Base-by-base conservation (phyloP, 768 basidiomycete genomes). In the Phlebiopsis flavidoalba region DNA sequence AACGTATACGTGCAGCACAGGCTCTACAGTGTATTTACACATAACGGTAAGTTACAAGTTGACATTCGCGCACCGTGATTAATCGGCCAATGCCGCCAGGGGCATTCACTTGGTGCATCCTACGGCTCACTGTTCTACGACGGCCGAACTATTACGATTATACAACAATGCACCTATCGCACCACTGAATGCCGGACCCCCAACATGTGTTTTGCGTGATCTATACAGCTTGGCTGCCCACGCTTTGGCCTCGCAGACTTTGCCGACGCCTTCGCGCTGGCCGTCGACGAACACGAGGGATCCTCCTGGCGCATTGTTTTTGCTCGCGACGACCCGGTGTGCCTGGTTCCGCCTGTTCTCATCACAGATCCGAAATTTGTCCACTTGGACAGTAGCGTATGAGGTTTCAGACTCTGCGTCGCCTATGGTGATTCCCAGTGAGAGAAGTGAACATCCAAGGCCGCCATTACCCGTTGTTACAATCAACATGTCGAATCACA, bases 61-160 rank as follows among this genome's bases (percentile, higher is more conserved):
- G 19, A 50, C 21, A 10, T n/a, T 37, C 22, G 26, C 50, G 26
- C 8, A 35, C 14, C 33, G 45, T 51, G 4, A 48, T 31, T 31
- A 6, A 31, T 6, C 26, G 2, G 26, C 6, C 26, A 37, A 10
- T 36, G 5, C 19, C 22, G 3, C 8, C 24, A 62, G 61, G 61
- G 62, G 8, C 62, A 63, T 33, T 63, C 62, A 6, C 62, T 63
- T 3, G 62, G 62, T 8, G 62, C 62, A 40, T 63, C 62, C 0
- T 63, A 63, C 49, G 62, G 58, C 22, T 24, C 62, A 7, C 48
- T 63, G 1, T 63, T 22, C 49, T 63, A 59, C 36, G n/a, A n/a
- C n/a, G n/a, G 62, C 62, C 11, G 62, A 63, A 47, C 49, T 59
- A 3, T 33, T 63, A 10, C 62, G 62, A 17, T 46, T 63, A 11